phyloP scores from a whole-genome alignment of 805 yeast genomes.

The Millerozyma acaciae region DNA sequence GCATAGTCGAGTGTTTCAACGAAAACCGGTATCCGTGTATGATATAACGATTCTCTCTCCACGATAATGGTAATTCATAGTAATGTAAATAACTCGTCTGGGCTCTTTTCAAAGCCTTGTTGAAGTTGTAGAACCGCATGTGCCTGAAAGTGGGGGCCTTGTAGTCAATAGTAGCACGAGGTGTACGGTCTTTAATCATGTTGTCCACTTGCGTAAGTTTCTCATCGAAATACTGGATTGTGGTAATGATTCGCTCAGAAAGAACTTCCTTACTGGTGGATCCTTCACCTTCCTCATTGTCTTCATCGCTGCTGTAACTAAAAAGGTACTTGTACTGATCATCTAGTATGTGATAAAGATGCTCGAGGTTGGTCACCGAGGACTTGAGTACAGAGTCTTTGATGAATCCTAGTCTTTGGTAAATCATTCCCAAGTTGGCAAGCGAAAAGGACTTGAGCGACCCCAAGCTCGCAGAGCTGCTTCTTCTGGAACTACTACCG shows the following conservation, averaged over 20 bases:
- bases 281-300: not conserved
- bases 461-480: constrained; percentile 25
- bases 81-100: constrained; percentile 57
- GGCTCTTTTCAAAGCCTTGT: constrained; percentile 31
- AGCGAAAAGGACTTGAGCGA: constrained; percentile 30
- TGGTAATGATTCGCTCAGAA: constrained; percentile 35
- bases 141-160: constrained; percentile 28
- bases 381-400: constrained; percentile 34
- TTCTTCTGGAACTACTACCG: constrained; percentile 17
- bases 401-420: constrained; percentile 31
- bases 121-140: constrained; percentile 37
- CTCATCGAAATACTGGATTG: constrained; percentile 41
- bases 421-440: constrained; percentile 28
- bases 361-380: constrained; percentile 37
- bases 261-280: constrained; percentile 23
- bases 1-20: constrained; percentile 54
- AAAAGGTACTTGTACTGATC: constrained; percentile 39
- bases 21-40: constrained; percentile 83
- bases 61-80: constrained; percentile 84
- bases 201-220: constrained; percentile 36
- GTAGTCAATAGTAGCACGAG: constrained; percentile 24
- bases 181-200: constrained; percentile 30
- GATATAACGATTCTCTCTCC: constrained; percentile 90
- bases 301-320: constrained; percentile 8
- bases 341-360: constrained; percentile 35